phyloP scores from a whole-genome alignment of 1,139 yeast genomes.

The Yamadazyma membranifaciens region DNA sequence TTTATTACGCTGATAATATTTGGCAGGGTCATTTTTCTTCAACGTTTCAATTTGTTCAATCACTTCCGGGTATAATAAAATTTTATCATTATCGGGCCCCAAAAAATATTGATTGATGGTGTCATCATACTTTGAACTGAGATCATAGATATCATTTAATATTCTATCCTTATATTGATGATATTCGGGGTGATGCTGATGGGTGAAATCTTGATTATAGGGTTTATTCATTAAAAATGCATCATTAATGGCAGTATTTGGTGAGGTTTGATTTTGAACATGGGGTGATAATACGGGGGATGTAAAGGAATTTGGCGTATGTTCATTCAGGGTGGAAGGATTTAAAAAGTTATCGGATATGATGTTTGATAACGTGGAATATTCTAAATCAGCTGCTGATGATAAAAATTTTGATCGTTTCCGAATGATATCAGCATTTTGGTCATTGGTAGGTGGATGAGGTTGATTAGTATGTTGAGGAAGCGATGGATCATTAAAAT shows the following conservation, averaged over 20 bases:
- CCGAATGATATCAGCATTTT: constrained; percentile 3
- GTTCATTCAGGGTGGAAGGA: constrained; percentile 35
- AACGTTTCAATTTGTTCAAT: constrained; percentile 48
- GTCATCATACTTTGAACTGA: constrained; percentile 36
- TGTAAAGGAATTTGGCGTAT: constrained; percentile 38
- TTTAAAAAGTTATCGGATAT: constrained; percentile 50
- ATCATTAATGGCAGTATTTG: constrained; percentile 18
- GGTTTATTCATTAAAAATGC: constrained; percentile 13
- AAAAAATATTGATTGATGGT: constrained; percentile 59
- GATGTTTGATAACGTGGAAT: constrained; percentile 72
- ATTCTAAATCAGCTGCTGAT: constrained; percentile 77
- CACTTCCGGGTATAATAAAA: constrained; percentile 53
- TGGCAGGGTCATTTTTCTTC: constrained; percentile 38
- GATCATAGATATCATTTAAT: constrained; percentile 8
- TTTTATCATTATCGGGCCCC: constrained; percentile 38
- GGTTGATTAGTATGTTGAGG: too few species aligned
- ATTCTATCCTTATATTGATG: neutral
- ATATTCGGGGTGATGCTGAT: neutral
- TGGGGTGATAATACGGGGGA: constrained; percentile 44
- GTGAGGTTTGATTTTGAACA: constrained; percentile 13
- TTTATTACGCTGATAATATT: constrained; percentile 38
- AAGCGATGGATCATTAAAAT: too few species aligned
- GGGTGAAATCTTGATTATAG: neutral
- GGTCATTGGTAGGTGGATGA: neutral
- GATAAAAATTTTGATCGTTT: constrained; percentile 55